Conservation (phyloP, 805 yeast genomes). For the Saturnispora bothae region DNA sequence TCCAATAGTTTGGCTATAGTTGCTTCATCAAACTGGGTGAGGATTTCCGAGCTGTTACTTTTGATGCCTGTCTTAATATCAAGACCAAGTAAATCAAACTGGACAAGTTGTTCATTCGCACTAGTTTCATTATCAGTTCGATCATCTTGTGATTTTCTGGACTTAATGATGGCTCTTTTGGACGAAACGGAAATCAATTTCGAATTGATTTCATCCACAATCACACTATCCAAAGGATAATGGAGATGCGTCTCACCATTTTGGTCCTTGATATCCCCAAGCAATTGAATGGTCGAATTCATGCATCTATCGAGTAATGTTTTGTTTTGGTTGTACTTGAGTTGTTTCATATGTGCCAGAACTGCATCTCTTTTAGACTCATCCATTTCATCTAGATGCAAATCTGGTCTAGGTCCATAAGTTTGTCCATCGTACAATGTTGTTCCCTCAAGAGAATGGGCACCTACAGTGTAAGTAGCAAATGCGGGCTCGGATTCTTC, state of each 20-base stretch:
- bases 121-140: background rate
- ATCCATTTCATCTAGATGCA: background rate
- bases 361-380: background rate
- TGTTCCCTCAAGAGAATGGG: slow-evolving; percentile 21
- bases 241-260: slow-evolving; percentile 52
- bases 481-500: too few species aligned
- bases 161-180: slow-evolving; percentile 41
- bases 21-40: slow-evolving; percentile 51
- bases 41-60: slow-evolving; percentile 28
- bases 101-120: slow-evolving; percentile 9
- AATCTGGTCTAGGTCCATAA: background rate
- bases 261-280: slow-evolving; percentile 43
- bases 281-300: slow-evolving; percentile 38
- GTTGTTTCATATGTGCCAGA: slow-evolving; percentile 31
- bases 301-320: slow-evolving; percentile 54
- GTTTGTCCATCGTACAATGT: slow-evolving; percentile 19
- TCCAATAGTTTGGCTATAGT: slow-evolving; percentile 63
- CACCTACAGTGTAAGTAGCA: slow-evolving; percentile 16
- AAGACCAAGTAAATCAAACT: slow-evolving; percentile 53
- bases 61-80: slow-evolving; percentile 45
- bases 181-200: slow-evolving; percentile 40
- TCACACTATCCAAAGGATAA: slow-evolving; percentile 37
- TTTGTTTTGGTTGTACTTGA: slow-evolving; percentile 67
- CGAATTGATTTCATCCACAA: slow-evolving; percentile 15
- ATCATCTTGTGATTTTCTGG: slow-evolving; percentile 25